Conservation (phyloP, 78 protist species). For the Dictyostelium firmibasis region DNA sequence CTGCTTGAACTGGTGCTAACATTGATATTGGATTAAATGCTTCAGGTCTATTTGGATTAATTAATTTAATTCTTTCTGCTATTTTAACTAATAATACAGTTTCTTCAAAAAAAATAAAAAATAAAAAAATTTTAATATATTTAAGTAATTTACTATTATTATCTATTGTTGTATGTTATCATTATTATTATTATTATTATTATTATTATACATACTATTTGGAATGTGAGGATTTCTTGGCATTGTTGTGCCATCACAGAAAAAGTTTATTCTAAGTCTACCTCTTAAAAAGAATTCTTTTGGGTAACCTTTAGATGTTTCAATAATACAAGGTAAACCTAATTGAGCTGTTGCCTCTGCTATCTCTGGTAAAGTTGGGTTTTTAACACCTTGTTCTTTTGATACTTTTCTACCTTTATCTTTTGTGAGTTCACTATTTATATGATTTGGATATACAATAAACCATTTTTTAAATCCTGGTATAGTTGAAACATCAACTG, state of each 20-base stretch:
- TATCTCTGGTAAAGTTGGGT: constrained; percentile 41
- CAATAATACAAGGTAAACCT: constrained; percentile 29
- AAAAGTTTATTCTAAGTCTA: constrained; percentile 41
- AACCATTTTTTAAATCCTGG: constrained; percentile 60
- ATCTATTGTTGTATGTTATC: not conserved
- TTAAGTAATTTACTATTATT: not conserved
- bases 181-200: not conserved
- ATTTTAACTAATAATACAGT: constrained; percentile 25
- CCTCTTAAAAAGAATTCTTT: constrained; percentile 63
- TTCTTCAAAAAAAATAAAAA: not conserved
- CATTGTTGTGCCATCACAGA: not conserved
- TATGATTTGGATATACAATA: constrained; percentile 38
- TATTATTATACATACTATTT: constrained; percentile 21
- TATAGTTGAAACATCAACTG: not conserved
- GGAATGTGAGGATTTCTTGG: constrained; percentile 17
- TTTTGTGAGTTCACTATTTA: constrained; percentile 29
- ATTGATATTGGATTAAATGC: constrained; percentile 50
- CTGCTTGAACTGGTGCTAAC: constrained; percentile 32
- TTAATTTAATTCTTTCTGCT: constrained; percentile 31
- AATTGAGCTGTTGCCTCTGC: constrained; percentile 14
- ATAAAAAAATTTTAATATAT: not conserved
- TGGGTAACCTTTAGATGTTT: constrained; percentile 58
- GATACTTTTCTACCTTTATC: constrained; percentile 57
- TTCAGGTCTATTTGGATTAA: constrained; percentile 67
- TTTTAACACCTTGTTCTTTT: constrained; percentile 51